Percentiles rank a stretch among this genome's conserved stretches.
Evolutionary conservation across 345 rosid species (phyloP).

Genomic region (Litchi chinensis): DNA sequence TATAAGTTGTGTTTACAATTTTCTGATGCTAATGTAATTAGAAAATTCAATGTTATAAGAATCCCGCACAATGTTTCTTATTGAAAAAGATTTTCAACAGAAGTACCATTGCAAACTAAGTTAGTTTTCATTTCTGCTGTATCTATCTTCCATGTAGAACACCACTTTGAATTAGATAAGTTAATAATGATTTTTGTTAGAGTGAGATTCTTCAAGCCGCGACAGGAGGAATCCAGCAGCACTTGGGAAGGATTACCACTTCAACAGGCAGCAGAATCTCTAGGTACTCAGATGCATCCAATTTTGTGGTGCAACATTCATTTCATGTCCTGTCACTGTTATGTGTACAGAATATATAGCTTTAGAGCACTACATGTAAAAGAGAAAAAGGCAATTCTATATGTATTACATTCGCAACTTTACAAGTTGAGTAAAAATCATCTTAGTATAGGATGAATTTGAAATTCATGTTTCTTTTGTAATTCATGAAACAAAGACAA

Average conservation of each 20-base stretch:
- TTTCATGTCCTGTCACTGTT: background rate
- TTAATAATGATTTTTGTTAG: background rate
- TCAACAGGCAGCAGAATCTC: slow-evolving; percentile 2
- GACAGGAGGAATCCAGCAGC: slow-evolving; percentile 13
- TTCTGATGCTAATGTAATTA: too few species aligned
- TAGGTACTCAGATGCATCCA: background rate
- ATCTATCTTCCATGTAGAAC: background rate
- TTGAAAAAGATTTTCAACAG: background rate
- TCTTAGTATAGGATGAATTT: too few species aligned
- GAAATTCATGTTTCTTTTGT: too few species aligned
- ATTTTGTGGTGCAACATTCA: too few species aligned
- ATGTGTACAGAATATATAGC: too few species aligned
- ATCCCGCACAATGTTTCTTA: background rate
- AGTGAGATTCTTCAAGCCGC: slow-evolving; percentile 34
- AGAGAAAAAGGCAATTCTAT: background rate
- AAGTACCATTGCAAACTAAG: background rate
- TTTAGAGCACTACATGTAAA: too few species aligned
- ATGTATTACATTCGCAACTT: too few species aligned
- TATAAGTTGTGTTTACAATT: too few species aligned
- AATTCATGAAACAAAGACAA: too few species aligned
- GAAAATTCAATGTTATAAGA: background rate
- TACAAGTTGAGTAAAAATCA: too few species aligned
- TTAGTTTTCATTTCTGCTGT: background rate
- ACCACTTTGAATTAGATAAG: background rate
- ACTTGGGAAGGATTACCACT: background rate